phyloP scores from a whole-genome alignment of 2,329 filamentous ascomycete genomes.

The Emericellopsis cladophorae region DNA sequence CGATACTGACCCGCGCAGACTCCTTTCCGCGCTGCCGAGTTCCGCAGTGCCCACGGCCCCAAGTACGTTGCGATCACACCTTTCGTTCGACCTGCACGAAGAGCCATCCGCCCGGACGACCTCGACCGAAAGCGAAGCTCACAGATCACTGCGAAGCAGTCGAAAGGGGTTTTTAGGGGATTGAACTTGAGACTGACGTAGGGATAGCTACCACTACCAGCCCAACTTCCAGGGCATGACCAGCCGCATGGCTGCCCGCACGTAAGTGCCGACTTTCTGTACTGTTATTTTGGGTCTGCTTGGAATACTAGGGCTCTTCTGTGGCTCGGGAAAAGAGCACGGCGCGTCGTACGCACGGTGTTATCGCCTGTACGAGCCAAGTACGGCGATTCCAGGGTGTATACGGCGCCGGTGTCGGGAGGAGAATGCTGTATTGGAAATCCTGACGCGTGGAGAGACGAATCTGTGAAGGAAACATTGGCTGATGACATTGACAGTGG shows the following conservation, averaged over 20 bases:
- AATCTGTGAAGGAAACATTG: no score
- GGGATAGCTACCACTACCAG: slow-evolving; percentile 44
- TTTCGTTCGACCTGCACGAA: not conserved
- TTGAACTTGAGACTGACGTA: slow-evolving; percentile 12
- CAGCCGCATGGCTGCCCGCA: slow-evolving; percentile 26
- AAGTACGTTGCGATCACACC: slow-evolving; percentile 35
- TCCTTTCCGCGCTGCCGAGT: slow-evolving; percentile 31
- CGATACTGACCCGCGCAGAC: slow-evolving; percentile 19
- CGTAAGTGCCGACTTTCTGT: slow-evolving; percentile 30
- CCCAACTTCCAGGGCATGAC: slow-evolving; percentile 42
- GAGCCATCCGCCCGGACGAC: not conserved
- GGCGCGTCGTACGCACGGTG: no score
- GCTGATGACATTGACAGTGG: slow-evolving; percentile 23
- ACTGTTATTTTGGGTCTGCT: no score
- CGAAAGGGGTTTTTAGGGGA: not conserved
- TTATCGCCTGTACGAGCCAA: no score
- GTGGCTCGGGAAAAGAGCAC: no score
- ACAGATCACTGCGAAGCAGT: no score
- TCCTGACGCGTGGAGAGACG: no score
- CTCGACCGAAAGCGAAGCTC: not conserved
- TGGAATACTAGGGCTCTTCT: no score
- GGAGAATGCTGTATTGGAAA: no score
- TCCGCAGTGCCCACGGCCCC: slow-evolving; percentile 52
- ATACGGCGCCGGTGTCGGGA: no score
- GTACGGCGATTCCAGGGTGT: no score